Base-by-base conservation (phyloP, 1,284 basidiomycete species). In the Xanthoconium separans region DNA sequence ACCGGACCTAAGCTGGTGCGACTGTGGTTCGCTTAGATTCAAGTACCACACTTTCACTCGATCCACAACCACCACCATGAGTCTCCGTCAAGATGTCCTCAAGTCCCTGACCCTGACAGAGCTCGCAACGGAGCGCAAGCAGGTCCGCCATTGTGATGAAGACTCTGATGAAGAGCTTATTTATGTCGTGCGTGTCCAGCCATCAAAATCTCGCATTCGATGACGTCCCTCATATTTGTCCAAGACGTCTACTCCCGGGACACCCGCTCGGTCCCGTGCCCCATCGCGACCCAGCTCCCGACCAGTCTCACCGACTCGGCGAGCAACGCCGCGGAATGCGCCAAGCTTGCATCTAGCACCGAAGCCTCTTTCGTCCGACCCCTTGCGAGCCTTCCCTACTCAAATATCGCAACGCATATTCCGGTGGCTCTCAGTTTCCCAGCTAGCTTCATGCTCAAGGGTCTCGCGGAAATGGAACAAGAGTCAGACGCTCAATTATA, bases 401-500 rank as follows among this genome's bases (percentile, higher is more conserved):
- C 87, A 92, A 58, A 63, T 94, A 12, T 84, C 86, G 0, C 91
- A 94, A 61, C 75, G 80, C 27, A 83, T 95, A 53, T 94, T 95
- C 66, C 70, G 80, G 3, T 71, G 73, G 53, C 75, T 96, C 5
- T 71, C 80, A n/a, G 74, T 89, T 39, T 72, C 72, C 50, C 83
- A 91, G 51, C 80, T 96, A 31, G 86, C 89, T 3, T 78, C 80
- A 41, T 94, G 91, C 63, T 81, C 91, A 24, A 73, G 86, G 43
- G 91, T 95, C 6, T 92, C 84, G 50, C 85, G 81, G 71, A 89
- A 92, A 69, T 96, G 93, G 93, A 81, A 79, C 57, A 85, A 84
- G 70, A 93, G 90, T 58, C 91, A 93, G 72, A 91, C 91, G 0
- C 68, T 95, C 54, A 96, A 96, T 70, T 94, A 95, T 68, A 85